phyloP scores from a whole-genome alignment of 2,329 filamentous ascomycete species.

The Ophiosphaerella narmari region DNA sequence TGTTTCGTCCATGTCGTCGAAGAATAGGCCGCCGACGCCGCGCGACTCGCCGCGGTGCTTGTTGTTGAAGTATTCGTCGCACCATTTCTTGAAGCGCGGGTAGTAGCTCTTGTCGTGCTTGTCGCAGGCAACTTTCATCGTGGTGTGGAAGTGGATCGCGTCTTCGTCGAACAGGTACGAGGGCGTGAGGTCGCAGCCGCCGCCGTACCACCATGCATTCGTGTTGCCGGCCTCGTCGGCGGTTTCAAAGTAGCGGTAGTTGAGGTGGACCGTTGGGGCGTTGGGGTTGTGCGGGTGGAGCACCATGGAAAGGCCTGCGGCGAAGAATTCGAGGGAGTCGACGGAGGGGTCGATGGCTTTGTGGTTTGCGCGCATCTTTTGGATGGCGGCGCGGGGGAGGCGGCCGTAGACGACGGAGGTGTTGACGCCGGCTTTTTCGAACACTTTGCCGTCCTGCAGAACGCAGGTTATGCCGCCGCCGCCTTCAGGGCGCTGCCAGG shows the following conservation, averaged over 20 bases:
- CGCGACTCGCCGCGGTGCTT: slow-evolving; percentile 87
- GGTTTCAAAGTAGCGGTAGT: slow-evolving; percentile 99
- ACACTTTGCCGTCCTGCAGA: slow-evolving; percentile 92
- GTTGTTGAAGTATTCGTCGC: slow-evolving; percentile 95
- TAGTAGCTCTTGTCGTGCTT: slow-evolving; percentile 92
- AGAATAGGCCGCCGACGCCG: slow-evolving; percentile 96
- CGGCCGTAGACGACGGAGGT: slow-evolving; percentile 94
- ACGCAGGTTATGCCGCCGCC: slow-evolving; percentile 95
- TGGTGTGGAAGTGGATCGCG: slow-evolving; percentile 93
- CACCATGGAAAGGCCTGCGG: slow-evolving; percentile 88
- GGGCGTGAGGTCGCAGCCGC: slow-evolving; percentile 91
- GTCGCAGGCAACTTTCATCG: slow-evolving; percentile 91
- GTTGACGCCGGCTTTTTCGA: slow-evolving; percentile 96
- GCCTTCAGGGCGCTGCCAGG: slow-evolving; percentile 84
- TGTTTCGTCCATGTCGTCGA: slow-evolving; percentile 89
- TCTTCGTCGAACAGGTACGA: slow-evolving; percentile 96
- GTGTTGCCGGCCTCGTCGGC: slow-evolving; percentile 78
- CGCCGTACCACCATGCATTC: slow-evolving; percentile 98
- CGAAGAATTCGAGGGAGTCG: slow-evolving; percentile 91
- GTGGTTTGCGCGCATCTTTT: slow-evolving; percentile 85
- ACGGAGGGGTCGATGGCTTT: slow-evolving; percentile 81
- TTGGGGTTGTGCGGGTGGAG: slow-evolving; percentile 94
- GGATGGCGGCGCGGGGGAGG: slow-evolving; percentile 82
- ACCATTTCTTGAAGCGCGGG: slow-evolving; percentile 95
- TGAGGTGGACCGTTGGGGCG: slow-evolving; percentile 96